A percentile compares a stretch with the other conserved stretches of the same genome.
Evolutionary conservation across 768 basidiomycete species (phyloP).

Genomic region (Tulasnella sp.): DNA sequence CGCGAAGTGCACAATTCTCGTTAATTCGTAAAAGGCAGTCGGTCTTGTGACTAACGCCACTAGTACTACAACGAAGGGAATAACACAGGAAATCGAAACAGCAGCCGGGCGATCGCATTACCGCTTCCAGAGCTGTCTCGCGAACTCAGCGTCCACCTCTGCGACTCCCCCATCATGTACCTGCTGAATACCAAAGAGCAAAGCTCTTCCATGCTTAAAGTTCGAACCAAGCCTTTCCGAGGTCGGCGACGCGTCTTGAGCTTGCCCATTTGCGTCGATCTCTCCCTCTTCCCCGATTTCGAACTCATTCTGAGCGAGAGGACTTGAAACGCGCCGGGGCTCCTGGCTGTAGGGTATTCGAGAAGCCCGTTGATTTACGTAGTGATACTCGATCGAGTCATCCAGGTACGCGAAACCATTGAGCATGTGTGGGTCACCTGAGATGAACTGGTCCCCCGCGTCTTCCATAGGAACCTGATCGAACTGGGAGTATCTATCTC

Average conservation of each 20-base stretch:
- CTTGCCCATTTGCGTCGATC: not conserved
- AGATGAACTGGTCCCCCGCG: not conserved
- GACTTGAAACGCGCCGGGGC: not conserved
- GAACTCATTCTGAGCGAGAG: not conserved
- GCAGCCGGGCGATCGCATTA: too few species aligned
- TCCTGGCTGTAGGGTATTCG: not conserved
- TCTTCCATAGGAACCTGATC: not conserved
- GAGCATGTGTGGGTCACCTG: not conserved
- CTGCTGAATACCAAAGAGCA: constrained; percentile 43
- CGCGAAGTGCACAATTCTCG: not conserved
- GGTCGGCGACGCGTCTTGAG: not conserved
- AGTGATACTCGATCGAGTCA: constrained; percentile 5
- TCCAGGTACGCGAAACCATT: not conserved
- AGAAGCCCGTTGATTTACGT: not conserved
- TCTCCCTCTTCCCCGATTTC: not conserved
- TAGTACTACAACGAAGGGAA: not conserved
- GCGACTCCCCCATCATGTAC: not conserved
- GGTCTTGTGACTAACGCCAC: not conserved
- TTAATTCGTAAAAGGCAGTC: not conserved
- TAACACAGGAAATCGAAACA: too few species aligned
- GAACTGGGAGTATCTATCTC: not conserved
- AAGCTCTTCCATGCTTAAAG: constrained; percentile 53
- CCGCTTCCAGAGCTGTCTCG: not conserved
- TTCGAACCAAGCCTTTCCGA: not conserved
- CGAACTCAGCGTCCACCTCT: not conserved